phyloP scores from a whole-genome alignment of 345 rosid species.

The Pugionium dolabratum region DNA sequence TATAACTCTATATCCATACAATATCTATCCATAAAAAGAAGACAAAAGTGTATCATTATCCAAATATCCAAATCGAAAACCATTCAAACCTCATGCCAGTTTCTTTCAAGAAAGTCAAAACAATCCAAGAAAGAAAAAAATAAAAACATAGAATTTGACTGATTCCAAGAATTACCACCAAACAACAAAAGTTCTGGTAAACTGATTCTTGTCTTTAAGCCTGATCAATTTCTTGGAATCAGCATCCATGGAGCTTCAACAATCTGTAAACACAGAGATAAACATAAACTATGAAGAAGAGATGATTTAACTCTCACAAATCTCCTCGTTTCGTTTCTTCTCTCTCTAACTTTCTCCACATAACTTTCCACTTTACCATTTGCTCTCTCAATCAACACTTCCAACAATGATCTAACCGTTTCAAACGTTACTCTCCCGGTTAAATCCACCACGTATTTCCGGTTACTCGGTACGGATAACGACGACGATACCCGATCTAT shows the following conservation, averaged over 20 bases:
- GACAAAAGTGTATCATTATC: slow-evolving; percentile 14
- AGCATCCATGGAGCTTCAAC: slow-evolving; percentile 62
- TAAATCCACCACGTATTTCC: slow-evolving; percentile 69
- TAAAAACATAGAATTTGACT: slow-evolving; percentile 29
- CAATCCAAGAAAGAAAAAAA: slow-evolving; percentile 14
- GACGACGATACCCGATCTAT: slow-evolving; percentile 59
- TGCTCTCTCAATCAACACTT: slow-evolving; percentile 54
- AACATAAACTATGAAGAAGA: slow-evolving; percentile 49
- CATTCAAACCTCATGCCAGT: slow-evolving; percentile 16
- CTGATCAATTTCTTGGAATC: slow-evolving; percentile 49
- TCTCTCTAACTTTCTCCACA: slow-evolving; percentile 46
- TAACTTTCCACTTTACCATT: slow-evolving; percentile 47
- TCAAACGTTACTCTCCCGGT: slow-evolving; percentile 68
- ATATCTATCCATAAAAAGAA: slow-evolving; percentile 28
- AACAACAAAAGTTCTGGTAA: slow-evolving; percentile 12
- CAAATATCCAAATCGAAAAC: slow-evolving; percentile 24
- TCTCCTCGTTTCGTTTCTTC: slow-evolving; percentile 51
- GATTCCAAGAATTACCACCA: slow-evolving; percentile 39
- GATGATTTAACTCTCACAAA: slow-evolving; percentile 57
- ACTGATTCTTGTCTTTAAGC: slow-evolving; percentile 31
- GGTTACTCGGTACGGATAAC: slow-evolving; percentile 63
- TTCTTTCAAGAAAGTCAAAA: slow-evolving; percentile 23
- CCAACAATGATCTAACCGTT: slow-evolving; percentile 67
- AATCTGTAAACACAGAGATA: slow-evolving; percentile 65
- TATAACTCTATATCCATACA: slow-evolving; percentile 19